These are phyloP conservation scores for Luvunga scandens DNA, from an alignment of 345 rosid species.

Conservation along the genomic window DNA sequence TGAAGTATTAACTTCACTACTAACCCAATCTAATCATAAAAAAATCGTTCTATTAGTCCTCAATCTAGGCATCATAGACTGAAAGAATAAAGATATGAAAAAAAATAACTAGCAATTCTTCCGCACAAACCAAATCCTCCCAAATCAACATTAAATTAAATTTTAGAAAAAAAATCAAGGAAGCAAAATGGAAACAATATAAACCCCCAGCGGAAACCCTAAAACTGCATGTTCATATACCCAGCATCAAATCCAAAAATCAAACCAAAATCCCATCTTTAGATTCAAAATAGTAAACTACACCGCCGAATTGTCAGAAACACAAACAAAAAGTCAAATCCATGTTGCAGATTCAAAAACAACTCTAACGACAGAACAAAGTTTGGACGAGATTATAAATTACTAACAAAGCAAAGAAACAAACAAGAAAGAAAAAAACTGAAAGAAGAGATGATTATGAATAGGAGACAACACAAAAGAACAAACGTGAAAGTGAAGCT, in stretches of 20 bases:
- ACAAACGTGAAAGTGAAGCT: neutral
- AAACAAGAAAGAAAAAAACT: neutral
- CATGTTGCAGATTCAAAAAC: neutral
- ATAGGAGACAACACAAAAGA: neutral
- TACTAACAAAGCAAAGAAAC: neutral
- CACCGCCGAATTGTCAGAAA: constrained; percentile 14
- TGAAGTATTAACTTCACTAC: neutral
- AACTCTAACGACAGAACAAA: neutral
- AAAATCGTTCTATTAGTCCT: neutral
- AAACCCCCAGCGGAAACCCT: neutral
- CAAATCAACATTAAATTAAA: neutral
- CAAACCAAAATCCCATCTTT: constrained; percentile 5
- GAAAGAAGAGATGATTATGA: neutral
- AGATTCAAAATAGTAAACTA: constrained; percentile 3
- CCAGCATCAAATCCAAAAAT: constrained; percentile 12
- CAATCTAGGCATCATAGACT: neutral
- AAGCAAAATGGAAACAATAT: neutral
- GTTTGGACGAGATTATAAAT: neutral
- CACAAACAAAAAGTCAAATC: neutral
- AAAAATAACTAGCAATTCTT: neutral
- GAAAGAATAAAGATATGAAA: neutral
- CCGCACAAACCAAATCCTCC: neutral
- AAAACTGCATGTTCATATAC: neutral
- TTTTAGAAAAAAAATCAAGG: neutral
- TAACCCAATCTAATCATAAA: neutral